Base-by-base conservation (phyloP, 202 grass and related monocot genomes). In the Cymbopogon flexuosus region DNA sequence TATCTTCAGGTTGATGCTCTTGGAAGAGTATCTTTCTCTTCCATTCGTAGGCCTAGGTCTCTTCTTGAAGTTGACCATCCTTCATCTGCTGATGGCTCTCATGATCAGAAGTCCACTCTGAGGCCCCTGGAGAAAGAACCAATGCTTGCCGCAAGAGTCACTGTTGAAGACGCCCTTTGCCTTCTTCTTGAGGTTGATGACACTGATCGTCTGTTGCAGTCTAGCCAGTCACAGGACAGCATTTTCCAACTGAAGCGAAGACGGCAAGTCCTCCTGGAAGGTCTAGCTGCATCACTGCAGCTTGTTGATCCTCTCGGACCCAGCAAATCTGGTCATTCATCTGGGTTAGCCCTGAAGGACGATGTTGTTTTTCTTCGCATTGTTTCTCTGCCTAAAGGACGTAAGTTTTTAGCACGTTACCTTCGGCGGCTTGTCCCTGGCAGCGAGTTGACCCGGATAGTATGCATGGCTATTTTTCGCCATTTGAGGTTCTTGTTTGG, bases 401-500 rank as follows among this genome's bases (percentile, higher is more conserved):
- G 88, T 24, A 98, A 98, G 61, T 79, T 98, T 81, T 68, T 98
- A 68, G 77, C 86, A 70, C 84, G 88, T 56, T 98, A 93, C 82
- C 79, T 98, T 77, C 79, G 59, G 61, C 92, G 93, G 79, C 88
- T 94, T 73, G 79, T 87, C 45, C 84, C 95, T 76, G 92, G 95
- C 84, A 94, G 92, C 2, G 92, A 97, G 63, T 81, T 98, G 52
- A 76, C 86, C 39, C 83, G 92, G 62, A 85, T 98, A 83, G 92
- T 94, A n/a, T 94, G 95, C 86, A 94, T 98, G 95, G 90, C 90
- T 70, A 93, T 98, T 84, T 98, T 93, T 80, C 86, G 95, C 78
- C 95, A 98, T 71, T 64, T 98, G 79, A 90, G 95, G 76, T 94
- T 89, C 73, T 89, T 98, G 82, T 98, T 98, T 86, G 92, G 95